Conservation (phyloP, 345 rosid species). For the Arabidopsis suecica region DNA sequence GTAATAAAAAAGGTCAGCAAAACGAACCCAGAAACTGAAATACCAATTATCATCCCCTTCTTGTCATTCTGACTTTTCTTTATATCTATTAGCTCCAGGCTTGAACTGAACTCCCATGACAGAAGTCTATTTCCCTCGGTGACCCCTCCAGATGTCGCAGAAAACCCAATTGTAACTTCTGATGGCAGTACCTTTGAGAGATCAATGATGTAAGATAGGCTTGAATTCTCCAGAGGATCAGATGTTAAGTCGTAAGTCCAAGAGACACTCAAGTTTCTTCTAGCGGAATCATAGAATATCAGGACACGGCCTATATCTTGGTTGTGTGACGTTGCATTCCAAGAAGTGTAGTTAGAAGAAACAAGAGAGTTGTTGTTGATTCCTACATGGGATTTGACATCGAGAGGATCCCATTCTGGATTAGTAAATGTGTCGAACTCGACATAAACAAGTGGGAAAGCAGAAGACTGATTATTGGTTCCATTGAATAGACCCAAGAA, state of each 20-base stretch:
- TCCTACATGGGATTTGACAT: conserved; percentile 45
- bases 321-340: conserved; percentile 46
- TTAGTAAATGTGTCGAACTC: conserved; percentile 48
- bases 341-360: conserved; percentile 36
- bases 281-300: conserved; percentile 48
- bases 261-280: conserved; percentile 54
- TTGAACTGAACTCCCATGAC: conserved; percentile 54
- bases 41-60: conserved; percentile 22
- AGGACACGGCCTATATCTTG: conserved; percentile 41
- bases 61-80: conserved; percentile 19
- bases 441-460: conserved; percentile 44
- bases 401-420: conserved; percentile 45
- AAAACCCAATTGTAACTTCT: conserved; percentile 53
- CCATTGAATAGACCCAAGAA: conserved; percentile 50
- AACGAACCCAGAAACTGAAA: conserved; percentile 36
- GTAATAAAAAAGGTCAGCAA: conserved; percentile 21
- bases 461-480: conserved; percentile 16
- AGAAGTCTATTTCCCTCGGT: conserved; percentile 41
- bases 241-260: conserved; percentile 48
- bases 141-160: conserved; percentile 44
- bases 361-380: conserved; percentile 47
- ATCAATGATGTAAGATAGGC: conserved; percentile 53
- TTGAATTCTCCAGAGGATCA: conserved; percentile 43
- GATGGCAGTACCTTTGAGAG: conserved; percentile 50
- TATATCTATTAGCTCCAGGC: conserved; percentile 39